Evolutionary conservation across 2,329 filamentous ascomycete species (phyloP).

Genomic region (Paramyrothecium sp.): DNA sequence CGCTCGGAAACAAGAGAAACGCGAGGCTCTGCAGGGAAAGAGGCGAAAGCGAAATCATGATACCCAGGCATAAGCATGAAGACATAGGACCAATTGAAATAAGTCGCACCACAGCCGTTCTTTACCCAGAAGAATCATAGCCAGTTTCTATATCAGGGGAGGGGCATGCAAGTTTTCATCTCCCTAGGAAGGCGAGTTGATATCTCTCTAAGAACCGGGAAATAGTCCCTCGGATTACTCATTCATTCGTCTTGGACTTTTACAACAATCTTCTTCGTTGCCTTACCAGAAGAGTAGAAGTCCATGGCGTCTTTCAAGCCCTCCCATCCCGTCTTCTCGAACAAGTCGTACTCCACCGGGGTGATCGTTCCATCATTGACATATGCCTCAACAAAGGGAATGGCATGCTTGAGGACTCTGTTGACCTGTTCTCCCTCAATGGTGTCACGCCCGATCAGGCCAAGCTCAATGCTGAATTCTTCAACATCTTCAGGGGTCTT

Average conservation of each 20-base stretch:
- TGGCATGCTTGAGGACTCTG: constrained; percentile 3
- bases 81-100: not conserved
- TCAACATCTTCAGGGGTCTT: constrained; percentile 16
- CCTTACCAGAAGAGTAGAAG: constrained; percentile 17
- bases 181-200: too few species aligned
- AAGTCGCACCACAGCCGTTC: not conserved
- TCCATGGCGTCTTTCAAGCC: constrained; percentile 16
- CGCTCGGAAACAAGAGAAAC: constrained; percentile 55
- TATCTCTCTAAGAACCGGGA: not conserved
- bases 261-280: constrained; percentile 24
- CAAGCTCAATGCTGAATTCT: constrained; percentile 21
- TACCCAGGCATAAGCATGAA: not conserved
- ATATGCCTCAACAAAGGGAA: constrained; percentile 18
- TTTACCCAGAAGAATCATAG: not conserved
- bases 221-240: too few species aligned
- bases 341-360: constrained; percentile 18
- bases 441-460: constrained; percentile 16
- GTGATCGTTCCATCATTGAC: constrained; percentile 17
- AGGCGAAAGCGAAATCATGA: constrained; percentile 20
- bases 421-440: constrained; percentile 9
- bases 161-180: too few species aligned
- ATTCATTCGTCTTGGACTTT: not conserved
- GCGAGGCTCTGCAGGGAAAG: constrained; percentile 47
- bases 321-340: constrained; percentile 21
- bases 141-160: too few species aligned